Evolutionary conservation across 306 rosid species (phyloP), one percentile per base, ranked within the genome.

Genomic region (Vigna mungo): DNA sequence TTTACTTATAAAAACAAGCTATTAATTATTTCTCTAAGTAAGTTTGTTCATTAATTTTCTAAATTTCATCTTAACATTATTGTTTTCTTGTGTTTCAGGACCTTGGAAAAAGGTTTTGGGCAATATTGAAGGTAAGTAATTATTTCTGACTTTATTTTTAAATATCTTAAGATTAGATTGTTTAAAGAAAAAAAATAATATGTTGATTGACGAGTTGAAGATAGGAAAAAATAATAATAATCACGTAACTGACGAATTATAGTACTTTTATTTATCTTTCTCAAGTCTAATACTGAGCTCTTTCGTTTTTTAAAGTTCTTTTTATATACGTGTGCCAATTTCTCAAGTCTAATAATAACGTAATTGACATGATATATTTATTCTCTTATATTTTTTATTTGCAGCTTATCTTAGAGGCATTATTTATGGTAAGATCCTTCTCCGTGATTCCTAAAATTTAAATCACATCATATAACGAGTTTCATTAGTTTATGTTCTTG

Each of bases 331-430:
- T 60, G 17, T 9, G 17, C 0, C 2, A 3, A n/a, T n/a, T n/a
- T n/a, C n/a, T n/a, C n/a, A n/a, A n/a, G n/a, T n/a, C n/a, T n/a
- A n/a, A n/a, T n/a, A n/a, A n/a, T n/a, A n/a, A n/a, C n/a, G n/a
- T n/a, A n/a, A 37, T 17, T 64, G 16, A 64, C 70, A n/a, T 4
- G 8, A 18, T 17, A 18, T 17, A 25, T 25, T 25, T 25, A 25
- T 25, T 25, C 23, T 7, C 67, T 54, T 68, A 11, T n/a, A 7
- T 55, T 27, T 30, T 20, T 69, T 59, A 48, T 60, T 71, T 25
- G 77, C 73, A 79, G 83, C 67, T n/a, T 79, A 79, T 36, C 67
- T 79, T 2, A 79, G 73, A 39, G 83, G 83, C 23, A 7, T 79
- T 62, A 39, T 71, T 39, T 16, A 71, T 52, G 83, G 83, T 79